These are phyloP conservation scores for Massarina eburnea DNA, from an alignment of 2,329 filamentous ascomycete genomes.

Conservation along the genomic window DNA sequence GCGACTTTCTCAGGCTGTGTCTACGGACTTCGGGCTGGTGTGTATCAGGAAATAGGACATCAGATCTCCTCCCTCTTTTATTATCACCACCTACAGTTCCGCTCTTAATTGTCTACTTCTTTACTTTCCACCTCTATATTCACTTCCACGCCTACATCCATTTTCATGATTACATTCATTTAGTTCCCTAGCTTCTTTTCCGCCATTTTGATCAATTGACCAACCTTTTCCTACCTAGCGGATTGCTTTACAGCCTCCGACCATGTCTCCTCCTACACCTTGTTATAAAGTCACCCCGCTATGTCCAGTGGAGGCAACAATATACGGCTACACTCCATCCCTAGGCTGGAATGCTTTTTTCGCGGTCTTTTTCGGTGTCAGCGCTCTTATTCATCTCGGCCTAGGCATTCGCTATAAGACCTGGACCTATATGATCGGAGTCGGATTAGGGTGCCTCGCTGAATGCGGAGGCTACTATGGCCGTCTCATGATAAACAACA, in stretches of 20 bases:
- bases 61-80: neutral
- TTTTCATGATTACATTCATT: neutral
- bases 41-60: neutral
- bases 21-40: neutral
- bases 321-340: conserved; percentile 57
- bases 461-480: conserved; percentile 59
- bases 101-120: neutral
- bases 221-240: no score
- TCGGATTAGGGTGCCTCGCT: conserved; percentile 50
- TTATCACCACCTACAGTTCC: neutral
- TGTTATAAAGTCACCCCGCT: neutral
- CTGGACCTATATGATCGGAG: conserved; percentile 55
- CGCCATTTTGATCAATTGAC: neutral
- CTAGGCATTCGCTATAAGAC: conserved; percentile 54
- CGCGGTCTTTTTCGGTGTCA: conserved; percentile 51
- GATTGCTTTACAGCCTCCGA: no score
- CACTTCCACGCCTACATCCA: neutral
- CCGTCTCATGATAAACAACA: conserved; percentile 54
- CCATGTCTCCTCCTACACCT: no score
- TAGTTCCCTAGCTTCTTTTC: neutral
- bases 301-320: conserved; percentile 50
- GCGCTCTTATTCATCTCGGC: conserved; percentile 51
- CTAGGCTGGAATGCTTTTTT: conserved; percentile 55
- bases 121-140: neutral
- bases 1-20: neutral